Evolutionary conservation across 441 rosid species (phyloP), one percentile per base, ranked within the genome.

Genomic region (Corymbia calophylla): DNA sequence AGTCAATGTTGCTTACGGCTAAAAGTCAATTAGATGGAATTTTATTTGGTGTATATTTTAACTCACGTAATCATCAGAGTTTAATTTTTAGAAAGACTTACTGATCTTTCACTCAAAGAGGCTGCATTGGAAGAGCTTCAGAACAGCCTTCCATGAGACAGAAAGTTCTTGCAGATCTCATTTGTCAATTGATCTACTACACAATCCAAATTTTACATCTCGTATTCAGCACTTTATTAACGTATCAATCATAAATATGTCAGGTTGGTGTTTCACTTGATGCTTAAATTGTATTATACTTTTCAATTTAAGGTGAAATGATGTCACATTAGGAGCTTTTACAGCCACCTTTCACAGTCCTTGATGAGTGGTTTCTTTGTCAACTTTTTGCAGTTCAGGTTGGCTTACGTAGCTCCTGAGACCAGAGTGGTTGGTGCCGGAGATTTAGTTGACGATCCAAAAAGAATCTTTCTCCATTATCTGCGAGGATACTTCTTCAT

Each of bases 351-450:
- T 27, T 56, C 60, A 0, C 35, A 29, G 70, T 64, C 32, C 35
- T 64, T 64, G 5, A 64, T n/a, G 32, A 62, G n/a, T 64, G 18
- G 35, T 64, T 64, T 64, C 70, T 64, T 64, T 64, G 19, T 85
- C 88, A 86, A 86, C n/a, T 86, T 88, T 88, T 68, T 92, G 91
- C 96, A 97, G 99, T 97, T 95, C 91, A 95, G 95, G 88, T 89
- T 97, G 93, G 98, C 99, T 39, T 97, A 95, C 91, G 89, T 96
- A 89, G 97, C 97, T 92, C 98, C 96, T 1, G 98, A 96, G 91
- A 95, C 99, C 66, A 93, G 90, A 55, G 97, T 95, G 49, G 94
- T 94, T 92, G 99, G 99, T 90, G 97, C 97, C 88, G 99, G 99
- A 86, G 97, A 95, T 93, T 93, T 97, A 86, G 99, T 96, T 93